Conservation (phyloP, 345 rosid genomes). For the Adansonia digitata region DNA sequence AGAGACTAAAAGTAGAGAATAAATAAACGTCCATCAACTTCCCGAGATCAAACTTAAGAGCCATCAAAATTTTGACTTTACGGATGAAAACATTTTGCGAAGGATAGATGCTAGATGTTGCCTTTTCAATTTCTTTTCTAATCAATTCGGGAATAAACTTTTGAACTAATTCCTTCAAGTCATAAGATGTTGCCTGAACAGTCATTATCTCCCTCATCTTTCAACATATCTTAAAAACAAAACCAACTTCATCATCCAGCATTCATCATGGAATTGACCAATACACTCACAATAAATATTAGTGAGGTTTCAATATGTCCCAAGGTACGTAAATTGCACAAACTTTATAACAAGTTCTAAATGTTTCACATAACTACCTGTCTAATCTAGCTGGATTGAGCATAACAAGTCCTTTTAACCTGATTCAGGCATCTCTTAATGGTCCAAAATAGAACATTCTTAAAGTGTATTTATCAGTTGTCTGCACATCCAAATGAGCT, state of each 20-base stretch:
- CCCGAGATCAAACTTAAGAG: conserved; percentile 98
- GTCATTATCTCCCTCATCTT: conserved; percentile 94
- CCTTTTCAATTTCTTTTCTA: conserved; percentile 88
- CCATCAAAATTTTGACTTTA: conserved; percentile 86
- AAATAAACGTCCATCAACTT: conserved; percentile 61
- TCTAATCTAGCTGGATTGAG: conserved; percentile 89
- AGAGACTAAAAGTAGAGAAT: not conserved
- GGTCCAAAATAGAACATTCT: conserved; percentile 92
- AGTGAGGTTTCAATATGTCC: not conserved
- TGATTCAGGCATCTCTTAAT: conserved; percentile 92
- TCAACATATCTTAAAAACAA: conserved; percentile 53
- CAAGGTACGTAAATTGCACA: not conserved
- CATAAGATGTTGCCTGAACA: conserved; percentile 76
- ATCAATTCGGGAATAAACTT: conserved; percentile 85
- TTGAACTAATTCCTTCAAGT: conserved; percentile 73
- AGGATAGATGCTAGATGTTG: conserved; percentile 72
- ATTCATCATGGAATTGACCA: not conserved
- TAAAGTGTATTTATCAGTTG: conserved; percentile 76
- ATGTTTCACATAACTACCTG: conserved; percentile 35
- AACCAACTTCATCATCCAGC: not conserved
- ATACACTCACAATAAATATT: not conserved
- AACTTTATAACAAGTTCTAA: not conserved
- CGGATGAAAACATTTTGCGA: conserved; percentile 86
- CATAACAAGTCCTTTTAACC: conserved; percentile 89
- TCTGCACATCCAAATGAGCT: conserved; percentile 89